A percentile compares a stretch with the other conserved stretches of the same genome.
Conservation (phyloP, 208 protist species). For the Eutreptiella sp. region DNA sequence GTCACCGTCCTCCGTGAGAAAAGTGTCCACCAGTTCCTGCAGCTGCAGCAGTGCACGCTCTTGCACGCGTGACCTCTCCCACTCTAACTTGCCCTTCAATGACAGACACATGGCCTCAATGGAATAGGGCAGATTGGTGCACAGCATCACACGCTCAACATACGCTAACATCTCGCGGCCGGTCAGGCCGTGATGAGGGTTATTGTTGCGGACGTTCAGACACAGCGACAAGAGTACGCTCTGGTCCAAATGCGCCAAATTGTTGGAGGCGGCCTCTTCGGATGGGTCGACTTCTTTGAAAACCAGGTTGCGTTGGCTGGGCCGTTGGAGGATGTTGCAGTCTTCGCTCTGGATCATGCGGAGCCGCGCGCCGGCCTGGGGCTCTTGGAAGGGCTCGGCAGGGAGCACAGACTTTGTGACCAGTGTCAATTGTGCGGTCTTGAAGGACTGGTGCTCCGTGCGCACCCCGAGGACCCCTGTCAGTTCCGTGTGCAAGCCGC, state of each 20-base stretch:
- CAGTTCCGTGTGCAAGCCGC: constrained; percentile 61
- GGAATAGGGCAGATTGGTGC: constrained; percentile 45
- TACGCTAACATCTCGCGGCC: constrained; percentile 76
- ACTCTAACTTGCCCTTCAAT: constrained; percentile 64
- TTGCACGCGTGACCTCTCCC: constrained; percentile 56
- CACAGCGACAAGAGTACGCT: constrained; percentile 73
- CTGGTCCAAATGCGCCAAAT: constrained; percentile 68
- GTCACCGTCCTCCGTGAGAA: constrained; percentile 38
- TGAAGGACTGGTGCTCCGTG: constrained; percentile 77
- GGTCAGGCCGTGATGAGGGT: constrained; percentile 75
- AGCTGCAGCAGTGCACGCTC: constrained; percentile 78
- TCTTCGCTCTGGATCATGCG: constrained; percentile 5
- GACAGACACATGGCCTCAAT: constrained; percentile 64
- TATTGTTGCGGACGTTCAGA: constrained; percentile 69
- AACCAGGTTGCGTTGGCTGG: constrained; percentile 54
- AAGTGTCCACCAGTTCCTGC: constrained; percentile 74
- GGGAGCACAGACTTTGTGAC: constrained; percentile 57
- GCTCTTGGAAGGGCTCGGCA: not conserved
- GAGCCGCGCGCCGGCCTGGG: not conserved
- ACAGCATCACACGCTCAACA: constrained; percentile 66
- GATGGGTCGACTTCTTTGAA: constrained; percentile 37
- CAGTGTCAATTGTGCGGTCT: constrained; percentile 69
- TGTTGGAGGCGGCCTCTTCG: constrained; percentile 31
- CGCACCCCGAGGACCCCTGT: constrained; percentile 70
- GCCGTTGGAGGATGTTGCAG: constrained; percentile 1